These are phyloP conservation scores for Ochetophila trinervis DNA, from an alignment of 306 rosid genomes.

Conservation along the genomic window DNA sequence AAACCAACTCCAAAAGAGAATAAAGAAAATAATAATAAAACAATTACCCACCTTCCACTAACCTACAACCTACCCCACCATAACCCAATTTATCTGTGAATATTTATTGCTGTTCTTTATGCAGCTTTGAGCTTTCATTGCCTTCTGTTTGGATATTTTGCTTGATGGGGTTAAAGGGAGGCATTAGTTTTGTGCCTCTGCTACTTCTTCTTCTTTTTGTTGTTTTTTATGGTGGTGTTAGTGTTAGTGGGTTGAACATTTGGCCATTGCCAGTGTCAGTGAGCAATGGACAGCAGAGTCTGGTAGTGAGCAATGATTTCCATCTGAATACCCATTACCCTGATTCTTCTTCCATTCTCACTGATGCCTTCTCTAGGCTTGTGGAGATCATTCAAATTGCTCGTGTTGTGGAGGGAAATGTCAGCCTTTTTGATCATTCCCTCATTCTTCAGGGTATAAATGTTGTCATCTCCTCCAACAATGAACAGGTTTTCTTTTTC, in stretches of 20 bases:
- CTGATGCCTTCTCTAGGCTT: conserved; percentile 36
- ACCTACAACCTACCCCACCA: no score
- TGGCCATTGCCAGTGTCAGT: conserved; percentile 39
- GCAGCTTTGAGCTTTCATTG: no score
- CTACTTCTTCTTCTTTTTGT: conserved; percentile 4
- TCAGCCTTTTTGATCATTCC: conserved; percentile 6
- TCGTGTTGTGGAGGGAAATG: conserved; percentile 18
- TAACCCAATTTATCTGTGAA: no score
- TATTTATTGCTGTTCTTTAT: no score
- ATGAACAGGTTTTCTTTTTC: conserved; percentile 22
- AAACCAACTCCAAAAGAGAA: no score
- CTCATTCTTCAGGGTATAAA: conserved; percentile 34
- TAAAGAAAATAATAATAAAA: no score
- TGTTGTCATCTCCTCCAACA: conserved; percentile 32
- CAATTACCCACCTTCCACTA: no score
- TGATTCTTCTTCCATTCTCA: conserved; percentile 33
- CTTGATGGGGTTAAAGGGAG: not conserved
- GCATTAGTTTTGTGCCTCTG: not conserved
- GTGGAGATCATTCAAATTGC: conserved; percentile 10
- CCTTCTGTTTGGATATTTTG: no score
- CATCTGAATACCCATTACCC: conserved; percentile 22
- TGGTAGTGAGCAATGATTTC: conserved; percentile 23
- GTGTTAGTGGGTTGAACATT: conserved; percentile 10
- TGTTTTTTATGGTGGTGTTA: not conserved
- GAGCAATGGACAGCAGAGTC: conserved; percentile 10